Base-by-base conservation (phyloP, 352 stramenopile genomes). In the Phytophthora pisi region DNA sequence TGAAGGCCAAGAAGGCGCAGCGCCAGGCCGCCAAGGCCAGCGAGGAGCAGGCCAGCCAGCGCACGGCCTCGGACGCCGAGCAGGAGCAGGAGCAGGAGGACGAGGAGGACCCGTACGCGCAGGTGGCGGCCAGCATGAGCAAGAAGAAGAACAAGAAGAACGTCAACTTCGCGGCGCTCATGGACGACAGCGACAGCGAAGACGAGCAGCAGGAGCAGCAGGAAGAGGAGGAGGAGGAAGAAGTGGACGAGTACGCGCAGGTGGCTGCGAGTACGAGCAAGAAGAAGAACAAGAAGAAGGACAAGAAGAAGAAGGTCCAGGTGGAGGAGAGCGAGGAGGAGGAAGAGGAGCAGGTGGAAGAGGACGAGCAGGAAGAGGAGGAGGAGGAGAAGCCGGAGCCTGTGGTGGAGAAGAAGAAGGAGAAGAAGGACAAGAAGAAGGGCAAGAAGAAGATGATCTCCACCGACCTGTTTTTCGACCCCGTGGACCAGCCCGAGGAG, bases 381-480 rank as follows among this genome's bases (percentile, higher is more conserved):
- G 70, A 79, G 30, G 63, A 81, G 13, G 64, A 72, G 7, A 73
- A 75, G n/a, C 57, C 49, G 0, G 74, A 73, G 47, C 30, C 54
- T 30, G 58, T 73, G 13, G 66, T 65, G 23, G 75, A 71, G 15
- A 75, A 77, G 36, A 82, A 83, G 66, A 90, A 92, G 71, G 74
- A 66, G 15, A 78, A 81, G 51, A 82, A 84, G 61, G 88, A 46
- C 75, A 91, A 91, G 72, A 92, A 92, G 73, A 92, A 85, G 61
- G 91, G 82, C 66, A 95, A 95, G 74, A 95, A 95, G 82, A 93
- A 95, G 74, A 82, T 82, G 72, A 93, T 93, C 62, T 79, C 83
- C 13, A 67, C 72, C 0, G 82, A 91, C 45, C 47, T 94, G 34
- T 92, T 94, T 61, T 94, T 94, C 42, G 86, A 94, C 42, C 59